These are phyloP conservation scores for Hypoxylon sp. DNA, from an alignment of 2,329 filamentous ascomycete species.

Conservation along the genomic window DNA sequence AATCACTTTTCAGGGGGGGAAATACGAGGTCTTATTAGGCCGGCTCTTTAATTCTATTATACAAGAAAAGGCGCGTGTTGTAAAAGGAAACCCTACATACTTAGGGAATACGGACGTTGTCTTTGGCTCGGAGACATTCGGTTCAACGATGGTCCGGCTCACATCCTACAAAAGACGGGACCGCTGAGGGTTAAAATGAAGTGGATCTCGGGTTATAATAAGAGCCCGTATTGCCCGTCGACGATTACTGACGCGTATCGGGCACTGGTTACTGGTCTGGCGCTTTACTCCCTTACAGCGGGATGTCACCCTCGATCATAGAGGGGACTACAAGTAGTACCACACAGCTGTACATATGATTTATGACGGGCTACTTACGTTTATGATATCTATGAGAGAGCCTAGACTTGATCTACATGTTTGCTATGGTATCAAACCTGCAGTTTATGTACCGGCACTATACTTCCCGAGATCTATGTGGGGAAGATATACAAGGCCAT, in stretches of 20 bases:
- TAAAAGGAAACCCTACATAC: neutral
- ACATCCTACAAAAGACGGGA: neutral
- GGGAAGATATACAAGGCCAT: constrained; percentile 4
- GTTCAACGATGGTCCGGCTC: neutral
- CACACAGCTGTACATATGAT: neutral
- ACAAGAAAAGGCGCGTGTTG: neutral
- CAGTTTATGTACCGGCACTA: constrained; percentile 20
- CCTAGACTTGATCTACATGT: constrained; percentile 3
- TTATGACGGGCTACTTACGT: constrained; percentile 4
- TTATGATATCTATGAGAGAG: neutral
- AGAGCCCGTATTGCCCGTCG: constrained; percentile 23
- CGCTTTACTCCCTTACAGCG: constrained; percentile 9
- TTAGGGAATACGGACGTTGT: neutral
- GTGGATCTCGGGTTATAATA: constrained; percentile 26
- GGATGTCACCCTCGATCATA: constrained; percentile 7
- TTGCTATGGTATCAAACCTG: neutral
- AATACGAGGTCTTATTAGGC: neutral
- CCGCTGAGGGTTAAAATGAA: neutral
- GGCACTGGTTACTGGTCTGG: constrained; percentile 9
- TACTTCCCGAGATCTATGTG: constrained; percentile 13
- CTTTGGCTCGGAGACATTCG: neutral
- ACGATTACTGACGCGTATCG: neutral
- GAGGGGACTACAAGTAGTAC: neutral
- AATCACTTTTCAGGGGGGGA: neutral
- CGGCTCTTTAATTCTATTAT: neutral